phyloP scores from a whole-genome alignment of 768 basidiomycete genomes.

The Pisolithus marmoratus region DNA sequence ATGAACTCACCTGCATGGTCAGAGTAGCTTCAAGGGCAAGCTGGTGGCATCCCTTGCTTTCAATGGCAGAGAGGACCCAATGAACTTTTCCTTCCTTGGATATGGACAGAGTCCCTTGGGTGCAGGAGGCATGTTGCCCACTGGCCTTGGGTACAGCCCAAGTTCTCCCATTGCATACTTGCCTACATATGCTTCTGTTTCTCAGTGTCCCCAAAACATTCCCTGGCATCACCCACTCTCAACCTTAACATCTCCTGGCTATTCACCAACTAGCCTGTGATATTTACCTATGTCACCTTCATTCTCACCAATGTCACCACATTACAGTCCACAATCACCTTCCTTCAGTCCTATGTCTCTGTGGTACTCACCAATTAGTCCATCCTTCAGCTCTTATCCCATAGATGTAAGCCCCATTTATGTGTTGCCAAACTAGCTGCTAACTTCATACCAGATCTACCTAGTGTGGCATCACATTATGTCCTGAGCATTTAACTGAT shows the following conservation, averaged over 20 bases:
- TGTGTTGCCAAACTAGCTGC: neutral
- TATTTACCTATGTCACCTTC: constrained; percentile 82
- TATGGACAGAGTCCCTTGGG: constrained; percentile 84
- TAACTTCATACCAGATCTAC: constrained; percentile 55
- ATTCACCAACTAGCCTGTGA: constrained; percentile 80
- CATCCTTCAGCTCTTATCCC: constrained; percentile 90
- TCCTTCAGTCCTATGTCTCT: constrained; percentile 89
- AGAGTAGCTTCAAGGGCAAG: no score
- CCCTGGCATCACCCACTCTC: no score
- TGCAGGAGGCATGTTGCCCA: no score
- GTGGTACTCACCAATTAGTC: constrained; percentile 83
- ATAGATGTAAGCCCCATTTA: constrained; percentile 56
- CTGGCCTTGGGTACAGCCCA: no score
- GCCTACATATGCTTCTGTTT: no score
- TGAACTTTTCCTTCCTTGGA: constrained; percentile 60
- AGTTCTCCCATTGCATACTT: no score
- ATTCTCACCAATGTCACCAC: constrained; percentile 80
- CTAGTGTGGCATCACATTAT: constrained; percentile 49
- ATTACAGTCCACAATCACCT: constrained; percentile 84
- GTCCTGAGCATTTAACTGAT: constrained; percentile 19
- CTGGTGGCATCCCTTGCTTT: no score
- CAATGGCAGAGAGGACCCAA: no score
- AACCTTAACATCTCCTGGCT: no score
- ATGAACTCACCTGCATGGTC: no score
- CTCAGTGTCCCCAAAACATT: no score